Base-by-base conservation (phyloP, 495 filamentous ascomycete genomes). In the Corynascus novoguineensis region DNA sequence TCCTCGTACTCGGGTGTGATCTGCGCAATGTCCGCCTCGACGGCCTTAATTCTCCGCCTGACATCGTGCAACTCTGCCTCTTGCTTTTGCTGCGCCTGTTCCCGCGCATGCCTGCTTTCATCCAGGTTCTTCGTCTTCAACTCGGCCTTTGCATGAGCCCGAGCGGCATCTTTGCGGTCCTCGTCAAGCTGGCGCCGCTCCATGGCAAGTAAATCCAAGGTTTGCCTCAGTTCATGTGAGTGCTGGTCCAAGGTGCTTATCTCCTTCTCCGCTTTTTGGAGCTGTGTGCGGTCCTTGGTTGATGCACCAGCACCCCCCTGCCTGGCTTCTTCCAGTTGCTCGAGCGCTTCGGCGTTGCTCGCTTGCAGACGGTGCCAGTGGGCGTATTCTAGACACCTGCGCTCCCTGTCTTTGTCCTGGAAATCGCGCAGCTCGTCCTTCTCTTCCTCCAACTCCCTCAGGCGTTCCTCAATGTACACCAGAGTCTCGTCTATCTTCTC, bases 371-470 rank as follows among this genome's bases (percentile, higher is more conserved):
- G 86, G 57, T 91, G 85, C 66, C 95, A 90, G 62, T 96, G 95
- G 2, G 91, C 90, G 67, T 96, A 97, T 66, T 97, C 90, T 34
- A 99, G 75, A 70, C 91, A 96, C 55, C 92, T 80, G 47, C 90
- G 83, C 68, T 99, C 93, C 57, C 86, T 86, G 63, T 99, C 93
- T 69, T 95, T 96, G 42, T 96, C 90, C 68, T 97, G 92, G 61
- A 87, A 99, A 17, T 82, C 90, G 29, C 88, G 81, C 28, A 99
- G 76, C 70, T 97, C 95, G 59, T 97, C 89, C 69, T 96, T 97
- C 68, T 99, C 93, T 68, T 95, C 91, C 69, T 97, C 93, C 2
- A 99, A 78, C 68, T 99, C 93, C 24, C 75, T 77, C 27, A 99
- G 78, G 22, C 93, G 85, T 64, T 92, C 88, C 58, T 92, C 87